Base-by-base conservation (phyloP, 495 filamentous ascomycete genomes). In the Xylaria flabelliformis region DNA sequence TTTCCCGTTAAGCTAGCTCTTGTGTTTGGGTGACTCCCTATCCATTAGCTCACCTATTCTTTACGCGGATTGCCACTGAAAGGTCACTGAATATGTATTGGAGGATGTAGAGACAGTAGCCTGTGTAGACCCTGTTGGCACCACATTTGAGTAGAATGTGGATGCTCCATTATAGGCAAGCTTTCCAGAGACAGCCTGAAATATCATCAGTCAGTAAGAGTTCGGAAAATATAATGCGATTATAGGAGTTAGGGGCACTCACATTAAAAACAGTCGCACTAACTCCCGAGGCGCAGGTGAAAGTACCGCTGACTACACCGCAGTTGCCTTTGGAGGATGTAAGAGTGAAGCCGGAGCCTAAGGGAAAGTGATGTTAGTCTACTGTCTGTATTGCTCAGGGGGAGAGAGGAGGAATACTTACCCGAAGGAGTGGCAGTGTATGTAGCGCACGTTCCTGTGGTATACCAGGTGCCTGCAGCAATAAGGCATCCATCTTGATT, bases 381-480 rank as follows among this genome's bases (percentile, higher is more conserved):
- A 17, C 19, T 13, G 10, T 2, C 19, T 34, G 0, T 34, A 19
- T 69, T 4, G 9, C 36, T 10, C 17, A 21, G 26, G 7, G 39
- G 10, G 34, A 46, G 1, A 9, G 42, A 15, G 3, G 36, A n/a
- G 13, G n/a, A 39, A 41, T 59, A 56, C 55, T 36, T 32, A 62
- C 67, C 55, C 53, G 86, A 83, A 4, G 77, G 66, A 53, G 84
- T 80, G 4, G 86, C 83, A 2, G 83, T 87, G 80, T 90, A 92
- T 15, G 86, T 89, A 6, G 91, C 91, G 77, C 91, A 93, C 0
- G 90, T 90, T 0, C 91, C 91, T 8, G 84, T 86, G 0, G 84
- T 82, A 74, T 88, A 93, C 91, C 91, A 93, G 4, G 84, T 89
- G 13, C 91, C 91, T 17, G 78, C 83, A 70, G 88, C 87, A 78